phyloP scores from a whole-genome alignment of 2,329 filamentous ascomycete genomes.

The Corynespora cassiicola region DNA sequence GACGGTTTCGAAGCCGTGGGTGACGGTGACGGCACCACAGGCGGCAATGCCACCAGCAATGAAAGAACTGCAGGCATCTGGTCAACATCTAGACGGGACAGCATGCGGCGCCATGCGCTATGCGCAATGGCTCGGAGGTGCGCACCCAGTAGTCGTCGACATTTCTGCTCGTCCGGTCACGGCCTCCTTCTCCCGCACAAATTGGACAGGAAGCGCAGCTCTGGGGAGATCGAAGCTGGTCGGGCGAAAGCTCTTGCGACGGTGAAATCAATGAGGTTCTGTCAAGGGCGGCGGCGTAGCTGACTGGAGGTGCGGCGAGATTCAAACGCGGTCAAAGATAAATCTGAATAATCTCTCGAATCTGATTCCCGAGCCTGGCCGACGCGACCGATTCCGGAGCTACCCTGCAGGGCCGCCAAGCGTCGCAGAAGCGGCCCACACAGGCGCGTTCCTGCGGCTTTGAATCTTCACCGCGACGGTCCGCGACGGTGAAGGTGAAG shows the following conservation, averaged over 20 bases:
- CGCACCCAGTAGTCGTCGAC: conserved; percentile 57
- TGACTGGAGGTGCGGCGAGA: not conserved
- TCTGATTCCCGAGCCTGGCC: conserved; percentile 2
- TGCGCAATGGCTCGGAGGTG: not conserved
- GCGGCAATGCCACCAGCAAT: conserved; percentile 95
- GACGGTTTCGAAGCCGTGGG: conserved; percentile 97
- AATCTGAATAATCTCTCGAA: conserved; percentile 20
- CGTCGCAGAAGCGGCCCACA: no score
- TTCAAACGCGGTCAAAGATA: conserved; percentile 2
- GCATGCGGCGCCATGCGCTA: not conserved
- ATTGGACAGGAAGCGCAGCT: not conserved
- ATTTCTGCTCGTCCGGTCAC: conserved; percentile 29
- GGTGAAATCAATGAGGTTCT: no score
- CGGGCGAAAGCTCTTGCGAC: conserved; percentile 11
- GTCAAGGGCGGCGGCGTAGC: no score
- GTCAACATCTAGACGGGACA: not conserved
- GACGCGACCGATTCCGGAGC: conserved; percentile 16
- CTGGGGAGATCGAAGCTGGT: conserved; percentile 1
- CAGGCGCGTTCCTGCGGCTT: no score
- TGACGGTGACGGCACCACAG: conserved; percentile 95
- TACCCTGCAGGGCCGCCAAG: not conserved
- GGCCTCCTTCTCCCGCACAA: not conserved
- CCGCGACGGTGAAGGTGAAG: no score
- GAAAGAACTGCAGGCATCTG: conserved; percentile 70
- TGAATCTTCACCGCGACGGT: no score